phyloP scores from a whole-genome alignment of 2,329 filamentous ascomycete genomes.

The Aspergillus sp. region DNA sequence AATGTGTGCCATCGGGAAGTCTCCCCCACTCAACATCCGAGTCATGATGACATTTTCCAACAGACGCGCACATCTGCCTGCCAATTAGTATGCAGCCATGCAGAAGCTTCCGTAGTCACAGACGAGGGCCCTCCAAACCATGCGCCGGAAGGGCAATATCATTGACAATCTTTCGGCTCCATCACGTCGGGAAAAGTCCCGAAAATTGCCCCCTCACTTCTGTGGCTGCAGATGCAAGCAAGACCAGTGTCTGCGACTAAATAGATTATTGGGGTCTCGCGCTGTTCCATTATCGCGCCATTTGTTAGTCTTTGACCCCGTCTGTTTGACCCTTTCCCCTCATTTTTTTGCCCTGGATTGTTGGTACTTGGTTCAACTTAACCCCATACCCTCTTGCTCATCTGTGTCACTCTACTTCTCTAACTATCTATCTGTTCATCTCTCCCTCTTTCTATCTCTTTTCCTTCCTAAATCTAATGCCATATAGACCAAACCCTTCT shows the following conservation, averaged over 20 bases:
- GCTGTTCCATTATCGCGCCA: conserved; percentile 4
- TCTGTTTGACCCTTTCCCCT: neutral
- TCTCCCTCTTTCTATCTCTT: neutral
- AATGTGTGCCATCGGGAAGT: neutral
- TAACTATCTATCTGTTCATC: neutral
- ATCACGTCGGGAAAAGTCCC: conserved; percentile 9
- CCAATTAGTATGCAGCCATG: neutral
- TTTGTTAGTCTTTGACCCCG: neutral
- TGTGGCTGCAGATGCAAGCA: conserved; percentile 9
- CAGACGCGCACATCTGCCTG: neutral
- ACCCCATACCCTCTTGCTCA: neutral
- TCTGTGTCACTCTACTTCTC: neutral
- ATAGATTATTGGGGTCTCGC: conserved; percentile 8
- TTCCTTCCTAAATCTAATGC: neutral
- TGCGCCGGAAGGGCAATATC: conserved; percentile 3
- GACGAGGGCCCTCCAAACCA: neutral
- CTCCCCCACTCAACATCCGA: neutral
- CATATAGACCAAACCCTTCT: neutral
- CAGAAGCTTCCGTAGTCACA: neutral
- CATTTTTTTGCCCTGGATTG: neutral
- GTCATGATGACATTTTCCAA: neutral
- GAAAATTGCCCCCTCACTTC: conserved; percentile 20
- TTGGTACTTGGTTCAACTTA: neutral
- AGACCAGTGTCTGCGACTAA: conserved; percentile 4
- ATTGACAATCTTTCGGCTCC: conserved; percentile 14